These are phyloP conservation scores for Dactylellina sp. DNA, from an alignment of 2,329 filamentous ascomycete genomes.

Conservation along the genomic window DNA sequence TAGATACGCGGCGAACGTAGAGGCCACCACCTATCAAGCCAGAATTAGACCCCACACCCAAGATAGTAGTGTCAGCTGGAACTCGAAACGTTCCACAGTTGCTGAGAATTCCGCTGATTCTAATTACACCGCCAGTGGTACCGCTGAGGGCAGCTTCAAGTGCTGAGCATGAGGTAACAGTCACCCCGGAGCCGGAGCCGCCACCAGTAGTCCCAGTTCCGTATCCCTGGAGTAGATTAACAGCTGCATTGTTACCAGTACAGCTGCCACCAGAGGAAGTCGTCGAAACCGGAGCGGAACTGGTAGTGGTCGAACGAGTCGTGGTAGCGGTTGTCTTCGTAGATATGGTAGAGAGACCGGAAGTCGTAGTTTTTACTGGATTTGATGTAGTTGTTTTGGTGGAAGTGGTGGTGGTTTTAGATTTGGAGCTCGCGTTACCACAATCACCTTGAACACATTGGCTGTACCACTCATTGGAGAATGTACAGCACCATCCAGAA, in stretches of 20 bases:
- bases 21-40: constrained; percentile 66
- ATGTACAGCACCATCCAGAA: constrained; percentile 64
- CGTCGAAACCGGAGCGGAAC: constrained; percentile 17
- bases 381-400: not conserved
- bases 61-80: constrained; percentile 68
- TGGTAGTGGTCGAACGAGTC: constrained; percentile 19
- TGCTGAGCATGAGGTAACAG: constrained; percentile 65
- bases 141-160: constrained; percentile 65
- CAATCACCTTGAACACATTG: constrained; percentile 62
- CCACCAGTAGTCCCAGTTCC: constrained; percentile 67
- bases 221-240: constrained; percentile 62
- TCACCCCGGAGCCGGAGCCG: constrained; percentile 65
- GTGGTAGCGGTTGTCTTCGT: constrained; percentile 6
- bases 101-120: constrained; percentile 66
- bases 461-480: constrained; percentile 65
- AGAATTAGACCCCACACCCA: constrained; percentile 67
- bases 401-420: constrained; percentile 3
- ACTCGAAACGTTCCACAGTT: constrained; percentile 66
- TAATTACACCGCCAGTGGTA: constrained; percentile 64
- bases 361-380: not conserved
- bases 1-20: constrained; percentile 66
- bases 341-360: constrained; percentile 6
- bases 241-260: constrained; percentile 48
- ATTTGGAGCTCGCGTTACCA: not conserved
- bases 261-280: constrained; percentile 28